phyloP scores from a whole-genome alignment of 768 basidiomycete species.

The Lyophyllum shimeji region DNA sequence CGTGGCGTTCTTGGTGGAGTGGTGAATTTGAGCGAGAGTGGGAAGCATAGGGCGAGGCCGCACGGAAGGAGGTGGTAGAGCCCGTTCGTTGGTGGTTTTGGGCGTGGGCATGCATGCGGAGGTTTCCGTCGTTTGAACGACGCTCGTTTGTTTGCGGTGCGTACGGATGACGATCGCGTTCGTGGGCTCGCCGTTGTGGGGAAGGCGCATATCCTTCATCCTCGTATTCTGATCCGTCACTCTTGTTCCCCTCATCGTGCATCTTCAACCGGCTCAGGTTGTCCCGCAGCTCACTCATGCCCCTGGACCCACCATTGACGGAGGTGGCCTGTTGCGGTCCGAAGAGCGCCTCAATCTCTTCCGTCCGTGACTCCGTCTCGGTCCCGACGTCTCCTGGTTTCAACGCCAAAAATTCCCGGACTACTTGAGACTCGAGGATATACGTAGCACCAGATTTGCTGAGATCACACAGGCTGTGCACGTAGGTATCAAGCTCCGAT shows the following conservation, averaged over 20 bases:
- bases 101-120: conserved; percentile 39
- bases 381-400: conserved; percentile 86
- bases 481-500: conserved; percentile 86
- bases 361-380: conserved; percentile 56
- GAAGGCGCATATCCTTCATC: conserved; percentile 55
- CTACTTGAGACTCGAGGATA: conserved; percentile 76
- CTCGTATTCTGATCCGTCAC: conserved; percentile 68
- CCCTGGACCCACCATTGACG: conserved; percentile 1
- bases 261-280: conserved; percentile 52
- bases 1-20: conserved; percentile 29
- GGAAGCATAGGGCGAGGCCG: conserved; percentile 34
- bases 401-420: conserved; percentile 80
- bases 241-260: conserved; percentile 43
- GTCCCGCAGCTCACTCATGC: conserved; percentile 43
- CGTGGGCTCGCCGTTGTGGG: conserved; percentile 35
- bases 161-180: conserved; percentile 40
- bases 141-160: conserved; percentile 24
- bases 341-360: conserved; percentile 59
- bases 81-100: conserved; percentile 54
- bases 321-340: conserved; percentile 13
- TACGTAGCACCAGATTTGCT: conserved; percentile 67
- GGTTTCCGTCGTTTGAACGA: conserved; percentile 38
- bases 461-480: conserved; percentile 76
- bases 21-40: conserved; percentile 45
- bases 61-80: conserved; percentile 48